These are phyloP conservation scores for Cylindrotheca fusiformis DNA, from an alignment of 108 stramenopile species.

Conservation along the genomic window DNA sequence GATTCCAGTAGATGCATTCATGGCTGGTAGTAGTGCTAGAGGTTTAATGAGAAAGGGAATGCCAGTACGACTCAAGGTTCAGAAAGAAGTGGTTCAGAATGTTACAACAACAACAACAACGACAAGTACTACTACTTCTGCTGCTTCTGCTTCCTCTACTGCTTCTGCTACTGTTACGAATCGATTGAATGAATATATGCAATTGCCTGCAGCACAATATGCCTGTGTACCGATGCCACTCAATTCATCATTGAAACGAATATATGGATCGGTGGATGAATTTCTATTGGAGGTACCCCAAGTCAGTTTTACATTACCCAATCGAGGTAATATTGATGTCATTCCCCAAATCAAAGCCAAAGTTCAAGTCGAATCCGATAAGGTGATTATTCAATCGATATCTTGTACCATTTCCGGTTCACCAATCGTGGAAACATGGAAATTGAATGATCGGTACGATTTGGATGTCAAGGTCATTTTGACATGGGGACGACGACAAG, in stretches of 20 bases:
- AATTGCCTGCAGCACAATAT: conserved; percentile 19
- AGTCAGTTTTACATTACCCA: neutral
- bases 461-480: neutral
- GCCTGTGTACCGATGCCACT: conserved; percentile 18
- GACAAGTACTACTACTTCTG: too few species aligned
- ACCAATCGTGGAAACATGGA: conserved; percentile 1
- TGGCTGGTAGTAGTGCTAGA: too few species aligned
- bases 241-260: conserved; percentile 7
- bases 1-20: too few species aligned
- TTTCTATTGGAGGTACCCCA: conserved; percentile 2
- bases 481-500: conserved; percentile 6
- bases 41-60: too few species aligned
- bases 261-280: neutral
- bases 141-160: too few species aligned
- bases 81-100: too few species aligned
- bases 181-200: conserved; percentile 15
- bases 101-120: too few species aligned
- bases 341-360: conserved; percentile 5
- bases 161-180: too few species aligned
- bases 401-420: conserved; percentile 8
- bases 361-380: conserved; percentile 3
- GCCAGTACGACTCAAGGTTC: too few species aligned
- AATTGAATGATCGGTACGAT: conserved; percentile 12
- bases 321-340: neutral
- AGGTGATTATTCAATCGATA: neutral